Evolutionary conservation across 352 stramenopile genomes (phyloP).

Genomic region (Globisporangium camurandrum): DNA sequence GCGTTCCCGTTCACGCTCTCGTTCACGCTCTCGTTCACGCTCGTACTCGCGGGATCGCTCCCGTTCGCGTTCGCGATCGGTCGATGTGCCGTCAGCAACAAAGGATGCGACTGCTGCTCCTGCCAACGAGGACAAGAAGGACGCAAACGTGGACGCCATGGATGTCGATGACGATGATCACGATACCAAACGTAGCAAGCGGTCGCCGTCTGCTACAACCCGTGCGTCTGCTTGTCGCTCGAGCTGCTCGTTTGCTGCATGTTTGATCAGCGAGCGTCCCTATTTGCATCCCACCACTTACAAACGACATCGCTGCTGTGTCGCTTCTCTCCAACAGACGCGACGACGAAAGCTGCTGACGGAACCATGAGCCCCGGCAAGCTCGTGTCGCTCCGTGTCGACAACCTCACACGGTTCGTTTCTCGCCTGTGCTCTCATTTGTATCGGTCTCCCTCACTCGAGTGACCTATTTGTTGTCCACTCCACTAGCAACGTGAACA

Average conservation of each 20-base stretch:
- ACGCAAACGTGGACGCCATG: not conserved
- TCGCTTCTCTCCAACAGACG: not conserved
- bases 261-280: not conserved
- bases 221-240: not conserved
- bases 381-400: slow-evolving; percentile 44
- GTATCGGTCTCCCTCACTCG: not conserved
- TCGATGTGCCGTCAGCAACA: not conserved
- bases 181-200: not conserved
- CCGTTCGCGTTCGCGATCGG: too few relatives aligned
- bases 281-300: not conserved
- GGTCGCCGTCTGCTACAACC: slow-evolving; percentile 1
- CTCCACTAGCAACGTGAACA: slow-evolving; percentile 53
- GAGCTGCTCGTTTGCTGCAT: not conserved
- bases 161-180: slow-evolving; percentile 1
- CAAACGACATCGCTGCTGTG: not conserved
- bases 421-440: not conserved
- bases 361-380: slow-evolving; percentile 15
- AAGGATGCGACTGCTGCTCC: too few relatives aligned
- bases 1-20: not conserved
- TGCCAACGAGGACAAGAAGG: not conserved
- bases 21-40: slow-evolving; percentile 6
- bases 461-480: not conserved
- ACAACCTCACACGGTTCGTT: slow-evolving; percentile 66
- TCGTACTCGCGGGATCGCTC: too few relatives aligned
- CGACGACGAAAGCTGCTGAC: slow-evolving; percentile 9